phyloP scores from a whole-genome alignment of 1,284 basidiomycete species.

The Hymenochaete sp. region DNA sequence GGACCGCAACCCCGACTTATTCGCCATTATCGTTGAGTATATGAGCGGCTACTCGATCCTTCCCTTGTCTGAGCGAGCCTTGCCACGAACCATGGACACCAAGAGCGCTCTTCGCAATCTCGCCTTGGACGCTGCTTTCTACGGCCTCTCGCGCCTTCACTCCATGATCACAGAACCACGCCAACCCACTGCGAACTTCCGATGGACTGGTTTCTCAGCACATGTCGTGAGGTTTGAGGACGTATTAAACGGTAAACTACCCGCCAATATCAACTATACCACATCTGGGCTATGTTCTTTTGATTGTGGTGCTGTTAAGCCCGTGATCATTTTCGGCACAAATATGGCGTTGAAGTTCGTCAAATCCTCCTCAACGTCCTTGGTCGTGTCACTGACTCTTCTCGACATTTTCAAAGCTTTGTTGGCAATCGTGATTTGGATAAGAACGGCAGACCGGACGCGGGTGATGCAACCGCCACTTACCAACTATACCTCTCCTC shows the following conservation, averaged over 20 bases:
- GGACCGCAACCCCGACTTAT: constrained; percentile 19
- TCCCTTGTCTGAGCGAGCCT: constrained; percentile 14
- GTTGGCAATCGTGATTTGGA: constrained; percentile 16
- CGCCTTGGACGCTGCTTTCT: constrained; percentile 19
- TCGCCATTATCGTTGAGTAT: constrained; percentile 20
- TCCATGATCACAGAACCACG: constrained; percentile 14
- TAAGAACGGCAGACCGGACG: constrained; percentile 13
- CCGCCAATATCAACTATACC: constrained; percentile 18
- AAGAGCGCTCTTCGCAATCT: constrained; percentile 16
- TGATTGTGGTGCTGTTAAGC: constrained; percentile 14
- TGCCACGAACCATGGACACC: constrained; percentile 17
- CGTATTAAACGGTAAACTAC: constrained; percentile 17
- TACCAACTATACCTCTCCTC: constrained; percentile 12
- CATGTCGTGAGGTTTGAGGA: constrained; percentile 18
- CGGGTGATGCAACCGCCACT: constrained; percentile 8
- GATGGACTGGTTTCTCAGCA: constrained; percentile 18
- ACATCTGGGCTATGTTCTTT: constrained; percentile 18
- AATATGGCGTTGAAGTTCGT: constrained; percentile 18
- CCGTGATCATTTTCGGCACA: constrained; percentile 17
- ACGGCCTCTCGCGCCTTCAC: constrained; percentile 15
- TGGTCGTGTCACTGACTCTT: neutral
- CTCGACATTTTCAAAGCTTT: constrained; percentile 8
- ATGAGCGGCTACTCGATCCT: constrained; percentile 19
- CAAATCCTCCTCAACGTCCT: neutral
- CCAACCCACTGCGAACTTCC: constrained; percentile 15